Evolutionary conservation across 768 basidiomycete genomes (phyloP).

Genomic region (Mycena albidolilacea): DNA sequence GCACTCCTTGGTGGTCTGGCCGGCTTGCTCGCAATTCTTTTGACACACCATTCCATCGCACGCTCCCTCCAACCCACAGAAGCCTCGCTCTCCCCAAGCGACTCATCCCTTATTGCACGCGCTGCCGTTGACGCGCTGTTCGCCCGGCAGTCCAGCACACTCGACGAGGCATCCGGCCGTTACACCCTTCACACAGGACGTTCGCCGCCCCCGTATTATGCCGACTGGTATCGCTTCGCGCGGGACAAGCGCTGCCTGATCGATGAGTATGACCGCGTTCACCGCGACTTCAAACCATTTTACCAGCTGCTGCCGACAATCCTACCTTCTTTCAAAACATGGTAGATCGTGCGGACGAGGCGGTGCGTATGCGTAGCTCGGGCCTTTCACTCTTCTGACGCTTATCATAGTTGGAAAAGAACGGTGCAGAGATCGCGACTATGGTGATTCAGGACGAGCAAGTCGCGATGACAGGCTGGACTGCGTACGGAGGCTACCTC

Average conservation of each 20-base stretch:
- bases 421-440: not conserved
- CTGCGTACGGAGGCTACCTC: not conserved
- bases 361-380: not conserved
- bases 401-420: not conserved
- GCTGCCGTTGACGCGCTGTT: constrained; percentile 9
- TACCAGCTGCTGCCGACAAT: constrained; percentile 19
- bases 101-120: not conserved
- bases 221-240: constrained; percentile 21
- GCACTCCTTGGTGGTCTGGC: no score
- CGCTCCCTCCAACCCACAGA: no score
- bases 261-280: constrained; percentile 5
- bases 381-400: not conserved
- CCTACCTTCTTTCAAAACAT: constrained; percentile 15
- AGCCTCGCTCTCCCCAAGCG: not conserved
- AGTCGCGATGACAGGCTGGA: not conserved
- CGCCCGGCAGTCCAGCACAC: constrained; percentile 25
- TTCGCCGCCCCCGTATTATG: constrained; percentile 17
- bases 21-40: no score
- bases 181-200: constrained; percentile 19
- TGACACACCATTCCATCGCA: no score
- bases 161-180: constrained; percentile 16
- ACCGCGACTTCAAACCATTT: constrained; percentile 20
- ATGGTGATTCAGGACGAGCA: not conserved
- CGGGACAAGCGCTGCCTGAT: constrained; percentile 1
- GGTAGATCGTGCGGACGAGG: not conserved